Evolutionary conservation across 257 asterid genomes (phyloP).

Genomic region (Solanum paucissectum): DNA sequence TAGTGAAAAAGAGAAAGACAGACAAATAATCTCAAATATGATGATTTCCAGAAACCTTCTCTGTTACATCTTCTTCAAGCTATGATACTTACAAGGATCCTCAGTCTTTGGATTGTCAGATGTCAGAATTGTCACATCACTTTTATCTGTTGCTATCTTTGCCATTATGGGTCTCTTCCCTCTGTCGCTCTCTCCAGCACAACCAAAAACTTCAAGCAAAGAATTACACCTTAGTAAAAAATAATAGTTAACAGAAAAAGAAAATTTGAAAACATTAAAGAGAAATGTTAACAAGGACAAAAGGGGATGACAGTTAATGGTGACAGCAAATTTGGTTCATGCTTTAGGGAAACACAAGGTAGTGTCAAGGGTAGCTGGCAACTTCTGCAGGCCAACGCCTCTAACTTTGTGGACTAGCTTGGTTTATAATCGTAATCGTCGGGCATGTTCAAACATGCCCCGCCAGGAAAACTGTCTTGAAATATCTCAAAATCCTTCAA

Average conservation of each 20-base stretch:
- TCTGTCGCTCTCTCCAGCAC: constrained; percentile 73
- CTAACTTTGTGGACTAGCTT: not conserved
- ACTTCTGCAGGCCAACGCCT: not conserved
- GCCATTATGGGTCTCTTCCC: constrained; percentile 95
- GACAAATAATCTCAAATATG: not conserved
- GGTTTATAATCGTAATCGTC: not conserved
- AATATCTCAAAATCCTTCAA: not conserved
- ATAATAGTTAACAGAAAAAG: not conserved
- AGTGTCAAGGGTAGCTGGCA: not conserved
- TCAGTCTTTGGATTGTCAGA: constrained; percentile 82
- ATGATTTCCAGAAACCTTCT: not conserved
- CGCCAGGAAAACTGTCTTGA: not conserved
- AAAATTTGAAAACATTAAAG: not conserved
- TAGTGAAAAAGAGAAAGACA: not conserved
- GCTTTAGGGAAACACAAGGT: not conserved
- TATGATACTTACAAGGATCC: constrained; percentile 71
- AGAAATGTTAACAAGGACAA: not conserved
- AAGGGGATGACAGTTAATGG: not conserved
- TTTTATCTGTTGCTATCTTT: constrained; percentile 79
- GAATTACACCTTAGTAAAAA: constrained; percentile 11
- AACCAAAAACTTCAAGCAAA: constrained; percentile 61
- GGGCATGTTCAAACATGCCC: too few relatives aligned
- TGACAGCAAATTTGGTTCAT: not conserved
- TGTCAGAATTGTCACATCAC: constrained; percentile 84
- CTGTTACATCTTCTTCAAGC: not conserved